Evolutionary conservation across 2,329 filamentous ascomycete species (phyloP).

Genomic region (Scopulariopsis brevicaulis): DNA sequence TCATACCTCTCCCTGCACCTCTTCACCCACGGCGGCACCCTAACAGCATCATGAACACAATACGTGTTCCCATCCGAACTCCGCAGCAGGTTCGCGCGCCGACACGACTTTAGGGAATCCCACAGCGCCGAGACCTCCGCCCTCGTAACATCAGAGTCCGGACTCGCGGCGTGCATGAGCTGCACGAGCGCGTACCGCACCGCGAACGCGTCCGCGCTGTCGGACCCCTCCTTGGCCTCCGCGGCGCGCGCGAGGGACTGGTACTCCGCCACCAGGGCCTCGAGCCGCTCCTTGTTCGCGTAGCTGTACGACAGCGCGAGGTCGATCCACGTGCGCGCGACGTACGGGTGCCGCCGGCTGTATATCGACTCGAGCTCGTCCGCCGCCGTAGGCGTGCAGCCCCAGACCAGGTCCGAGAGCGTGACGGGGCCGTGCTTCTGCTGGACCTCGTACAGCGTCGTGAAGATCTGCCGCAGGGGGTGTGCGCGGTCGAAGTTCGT

Average conservation of each 20-base stretch:
- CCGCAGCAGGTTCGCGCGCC: conserved; percentile 22
- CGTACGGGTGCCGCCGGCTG: conserved; percentile 28
- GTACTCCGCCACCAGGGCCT: conserved; percentile 25
- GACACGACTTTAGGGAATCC: conserved; percentile 20
- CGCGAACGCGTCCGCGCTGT: conserved; percentile 22
- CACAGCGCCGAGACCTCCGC: conserved; percentile 24
- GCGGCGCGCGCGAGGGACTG: conserved; percentile 20
- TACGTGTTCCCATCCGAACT: conserved; percentile 24
- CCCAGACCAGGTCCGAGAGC: conserved; percentile 30
- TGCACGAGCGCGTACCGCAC: conserved; percentile 29
- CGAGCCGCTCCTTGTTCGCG: conserved; percentile 20
- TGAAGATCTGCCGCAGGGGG: conserved; percentile 29
- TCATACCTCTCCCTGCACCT: conserved; percentile 29
- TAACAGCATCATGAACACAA: conserved; percentile 31
- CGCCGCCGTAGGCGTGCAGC: conserved; percentile 26
- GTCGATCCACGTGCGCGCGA: conserved; percentile 28
- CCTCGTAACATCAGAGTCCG: conserved; percentile 21
- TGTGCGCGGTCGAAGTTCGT: conserved; percentile 30
- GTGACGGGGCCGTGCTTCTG: conserved; percentile 30
- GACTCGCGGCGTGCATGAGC: conserved; percentile 21
- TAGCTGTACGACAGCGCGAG: conserved; percentile 27
- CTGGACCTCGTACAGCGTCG: conserved; percentile 29
- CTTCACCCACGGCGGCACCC: conserved; percentile 30
- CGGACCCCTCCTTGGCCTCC: conserved; percentile 19
- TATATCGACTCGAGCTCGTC: conserved; percentile 33